Percentiles rank a stretch among this genome's conserved stretches.
phyloP scores from a whole-genome alignment of 495 filamentous ascomycete species.

The Cryomyces minteri region DNA sequence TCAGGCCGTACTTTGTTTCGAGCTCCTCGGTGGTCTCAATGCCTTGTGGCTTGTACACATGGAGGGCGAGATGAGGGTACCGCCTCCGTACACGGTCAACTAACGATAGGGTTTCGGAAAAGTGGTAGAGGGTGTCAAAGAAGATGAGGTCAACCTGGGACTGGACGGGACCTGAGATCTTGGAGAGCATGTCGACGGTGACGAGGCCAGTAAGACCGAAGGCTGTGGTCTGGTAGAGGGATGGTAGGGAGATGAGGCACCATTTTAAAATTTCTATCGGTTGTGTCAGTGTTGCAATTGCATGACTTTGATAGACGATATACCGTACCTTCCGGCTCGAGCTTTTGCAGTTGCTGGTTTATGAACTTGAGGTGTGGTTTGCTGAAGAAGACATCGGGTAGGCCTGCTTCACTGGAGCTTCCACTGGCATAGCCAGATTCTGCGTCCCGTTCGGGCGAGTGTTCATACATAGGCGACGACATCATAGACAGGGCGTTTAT shows the following conservation, averaged over 20 bases:
- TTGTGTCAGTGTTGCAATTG: not conserved
- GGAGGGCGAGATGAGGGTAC: conserved; percentile 64
- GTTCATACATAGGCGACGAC: conserved; percentile 1
- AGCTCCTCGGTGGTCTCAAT: conserved; percentile 55
- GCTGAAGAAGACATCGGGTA: conserved; percentile 70
- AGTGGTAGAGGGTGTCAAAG: conserved; percentile 93
- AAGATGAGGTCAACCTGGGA: conserved; percentile 75
- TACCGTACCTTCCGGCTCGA: conserved; percentile 47
- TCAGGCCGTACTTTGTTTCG: conserved; percentile 58
- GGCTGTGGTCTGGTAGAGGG: conserved; percentile 90
- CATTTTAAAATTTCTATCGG: conserved; percentile 86
- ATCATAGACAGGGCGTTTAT: not conserved
- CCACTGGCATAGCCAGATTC: conserved; percentile 88
- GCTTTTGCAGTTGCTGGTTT: conserved; percentile 69
- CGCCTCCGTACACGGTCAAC: conserved; percentile 56
- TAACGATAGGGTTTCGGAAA: conserved; percentile 73
- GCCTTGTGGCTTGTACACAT: conserved; percentile 74
- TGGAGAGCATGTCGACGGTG: conserved; percentile 88
- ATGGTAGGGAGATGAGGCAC: conserved; percentile 78
- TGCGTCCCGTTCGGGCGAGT: conserved; percentile 3
- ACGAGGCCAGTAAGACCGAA: conserved; percentile 89
- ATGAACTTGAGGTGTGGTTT: conserved; percentile 75
- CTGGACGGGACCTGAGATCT: conserved; percentile 35
- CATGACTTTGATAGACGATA: not conserved
- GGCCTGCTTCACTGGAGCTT: conserved; percentile 39